Evolutionary conservation across 208 protist species (phyloP).

Genomic region (Acanthamoeba royreba): DNA sequence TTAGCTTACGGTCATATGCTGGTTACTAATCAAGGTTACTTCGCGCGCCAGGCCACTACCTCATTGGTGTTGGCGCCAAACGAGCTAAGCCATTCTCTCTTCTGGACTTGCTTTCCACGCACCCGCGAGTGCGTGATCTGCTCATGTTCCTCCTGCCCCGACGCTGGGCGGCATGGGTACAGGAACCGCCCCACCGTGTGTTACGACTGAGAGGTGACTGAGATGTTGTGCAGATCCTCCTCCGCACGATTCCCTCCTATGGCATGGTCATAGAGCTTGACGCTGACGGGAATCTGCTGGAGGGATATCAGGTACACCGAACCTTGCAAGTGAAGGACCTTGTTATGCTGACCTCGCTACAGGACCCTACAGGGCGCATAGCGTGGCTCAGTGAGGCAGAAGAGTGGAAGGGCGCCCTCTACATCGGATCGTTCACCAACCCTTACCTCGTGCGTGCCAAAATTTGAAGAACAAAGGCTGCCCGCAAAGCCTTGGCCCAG

Average conservation of each 20-base stretch:
- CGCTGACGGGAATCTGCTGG: not conserved
- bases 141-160: not conserved
- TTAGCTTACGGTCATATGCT: not conserved
- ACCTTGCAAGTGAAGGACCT: not conserved
- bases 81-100: not conserved
- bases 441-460: not conserved
- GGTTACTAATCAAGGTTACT: not conserved
- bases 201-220: not conserved
- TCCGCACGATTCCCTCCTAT: not conserved
- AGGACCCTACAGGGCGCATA: not conserved
- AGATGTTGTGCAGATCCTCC: not conserved
- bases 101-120: not conserved
- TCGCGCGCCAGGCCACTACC: not conserved
- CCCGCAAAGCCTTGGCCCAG: not conserved
- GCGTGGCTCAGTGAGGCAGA: conserved; percentile 20
- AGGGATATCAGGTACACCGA: not conserved
- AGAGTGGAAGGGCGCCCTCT: not conserved
- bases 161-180: not conserved
- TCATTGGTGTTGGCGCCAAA: not conserved
- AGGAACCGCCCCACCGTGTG: not conserved
- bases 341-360: not conserved
- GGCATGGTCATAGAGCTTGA: not conserved
- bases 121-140: not conserved
- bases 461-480: not conserved
- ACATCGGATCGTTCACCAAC: conserved; percentile 17